These are phyloP conservation scores for Neofusicoccum sp. DNA, from an alignment of 2,329 filamentous ascomycete genomes.

Conservation along the genomic window DNA sequence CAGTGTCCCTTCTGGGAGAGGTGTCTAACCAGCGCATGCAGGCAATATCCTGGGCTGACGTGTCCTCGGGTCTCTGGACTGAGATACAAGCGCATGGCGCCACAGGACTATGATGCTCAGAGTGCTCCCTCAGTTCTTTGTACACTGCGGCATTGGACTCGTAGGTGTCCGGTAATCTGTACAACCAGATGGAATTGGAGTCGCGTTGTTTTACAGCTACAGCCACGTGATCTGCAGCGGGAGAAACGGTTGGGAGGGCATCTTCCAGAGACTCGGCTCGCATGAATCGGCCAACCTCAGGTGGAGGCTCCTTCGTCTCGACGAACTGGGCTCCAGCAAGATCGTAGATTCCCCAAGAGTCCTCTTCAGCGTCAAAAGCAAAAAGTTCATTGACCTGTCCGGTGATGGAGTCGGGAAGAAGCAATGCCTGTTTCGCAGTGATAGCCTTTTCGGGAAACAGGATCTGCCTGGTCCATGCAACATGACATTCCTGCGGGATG, in stretches of 20 bases:
- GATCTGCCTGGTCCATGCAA: conserved; percentile 42
- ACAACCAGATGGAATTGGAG: conserved; percentile 43
- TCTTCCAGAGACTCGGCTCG: conserved; percentile 44
- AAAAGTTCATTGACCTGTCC: conserved; percentile 44
- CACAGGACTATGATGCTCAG: conserved; percentile 34
- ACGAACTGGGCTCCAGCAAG: conserved; percentile 42
- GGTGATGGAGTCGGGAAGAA: conserved; percentile 41
- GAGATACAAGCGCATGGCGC: conserved; percentile 42
- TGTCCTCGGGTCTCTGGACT: conserved; percentile 35
- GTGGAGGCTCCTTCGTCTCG: conserved; percentile 41
- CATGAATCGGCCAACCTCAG: conserved; percentile 41
- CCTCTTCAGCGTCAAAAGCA: conserved; percentile 44
- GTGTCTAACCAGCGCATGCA: conserved; percentile 40
- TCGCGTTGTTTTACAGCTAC: conserved; percentile 42
- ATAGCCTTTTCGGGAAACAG: conserved; percentile 44
- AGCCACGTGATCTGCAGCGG: conserved; percentile 40
- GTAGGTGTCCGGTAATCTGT: conserved; percentile 36
- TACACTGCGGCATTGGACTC: conserved; percentile 32
- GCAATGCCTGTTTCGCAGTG: conserved; percentile 41
- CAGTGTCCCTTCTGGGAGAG: conserved; percentile 27
- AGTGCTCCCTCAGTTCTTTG: conserved; percentile 29
- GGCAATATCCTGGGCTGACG: conserved; percentile 40
- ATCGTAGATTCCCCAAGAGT: conserved; percentile 45
- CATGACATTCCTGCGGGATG: conserved; percentile 38
- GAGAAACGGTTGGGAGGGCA: conserved; percentile 44